Percentiles rank a stretch among this genome's conserved stretches.
Conservation (phyloP, 1,284 basidiomycete genomes). For the Vanrija pseudolonga region DNA sequence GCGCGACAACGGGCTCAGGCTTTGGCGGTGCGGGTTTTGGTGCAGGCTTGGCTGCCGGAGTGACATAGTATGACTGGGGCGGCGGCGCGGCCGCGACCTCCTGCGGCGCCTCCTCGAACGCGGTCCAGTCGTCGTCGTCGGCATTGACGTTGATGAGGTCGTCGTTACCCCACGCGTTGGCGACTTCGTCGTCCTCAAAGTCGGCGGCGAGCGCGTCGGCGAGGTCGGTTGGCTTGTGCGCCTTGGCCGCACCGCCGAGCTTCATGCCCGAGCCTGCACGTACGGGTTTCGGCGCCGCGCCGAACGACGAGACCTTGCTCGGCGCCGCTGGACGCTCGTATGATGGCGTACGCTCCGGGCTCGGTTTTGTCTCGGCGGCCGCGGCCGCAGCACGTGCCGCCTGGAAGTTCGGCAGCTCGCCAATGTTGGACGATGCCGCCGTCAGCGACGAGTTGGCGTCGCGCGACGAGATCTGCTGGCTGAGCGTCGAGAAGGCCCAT, state of each 20-base stretch:
- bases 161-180: slow-evolving; percentile 62
- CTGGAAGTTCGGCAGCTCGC: not conserved
- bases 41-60: slow-evolving; percentile 11
- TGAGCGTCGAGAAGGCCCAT: slow-evolving; percentile 86
- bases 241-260: slow-evolving; percentile 57
- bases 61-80: slow-evolving; percentile 36
- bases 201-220: slow-evolving; percentile 58
- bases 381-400: not conserved
- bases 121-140: slow-evolving; percentile 78
- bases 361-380: not conserved
- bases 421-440: slow-evolving; percentile 24
- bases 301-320: slow-evolving; percentile 6
- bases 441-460: slow-evolving; percentile 68
- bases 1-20: not conserved
- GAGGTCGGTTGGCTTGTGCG: slow-evolving; percentile 32
- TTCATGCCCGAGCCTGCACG: slow-evolving; percentile 56
- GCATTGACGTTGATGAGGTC: slow-evolving; percentile 89
- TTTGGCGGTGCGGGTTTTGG: not conserved
- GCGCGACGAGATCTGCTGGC: slow-evolving; percentile 69
- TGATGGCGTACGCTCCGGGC: too few relatives aligned
- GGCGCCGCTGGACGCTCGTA: too few relatives aligned
- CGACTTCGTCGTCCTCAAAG: slow-evolving; percentile 51
- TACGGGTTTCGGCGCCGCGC: not conserved
- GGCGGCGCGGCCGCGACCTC: slow-evolving; percentile 37
- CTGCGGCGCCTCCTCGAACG: slow-evolving; percentile 69